Percentiles rank a stretch among this genome's conserved stretches.
Conservation (phyloP, 2,329 filamentous ascomycete species). For the Rhynchosporium agropyri region DNA sequence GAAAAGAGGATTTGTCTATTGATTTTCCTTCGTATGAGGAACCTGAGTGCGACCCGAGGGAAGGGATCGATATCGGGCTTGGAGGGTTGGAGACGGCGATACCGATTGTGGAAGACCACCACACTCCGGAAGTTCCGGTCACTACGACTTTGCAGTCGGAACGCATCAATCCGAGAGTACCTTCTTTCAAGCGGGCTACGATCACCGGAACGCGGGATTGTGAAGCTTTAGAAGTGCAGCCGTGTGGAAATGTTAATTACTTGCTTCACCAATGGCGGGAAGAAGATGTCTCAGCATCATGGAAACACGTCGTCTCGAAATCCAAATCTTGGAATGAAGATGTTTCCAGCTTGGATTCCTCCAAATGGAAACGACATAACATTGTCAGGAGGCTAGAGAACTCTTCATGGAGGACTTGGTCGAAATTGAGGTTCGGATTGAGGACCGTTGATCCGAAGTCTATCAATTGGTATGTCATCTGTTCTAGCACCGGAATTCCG, state of each 20-base stretch:
- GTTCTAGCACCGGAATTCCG: background rate
- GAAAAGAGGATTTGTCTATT: constrained; percentile 15
- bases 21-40: constrained; percentile 22
- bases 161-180: background rate
- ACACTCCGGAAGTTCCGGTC: background rate
- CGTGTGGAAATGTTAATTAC: constrained; percentile 22
- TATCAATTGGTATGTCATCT: constrained; percentile 21
- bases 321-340: constrained; percentile 8
- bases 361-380: constrained; percentile 19
- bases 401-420: constrained; percentile 22
- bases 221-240: constrained; percentile 14
- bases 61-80: constrained; percentile 6
- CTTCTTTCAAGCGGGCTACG: constrained; percentile 4
- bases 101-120: constrained; percentile 3
- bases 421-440: constrained; percentile 17
- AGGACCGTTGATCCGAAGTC: constrained; percentile 20
- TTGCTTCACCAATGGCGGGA: constrained; percentile 20
- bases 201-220: constrained; percentile 14
- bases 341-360: constrained; percentile 3
- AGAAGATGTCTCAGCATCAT: constrained; percentile 20
- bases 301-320: constrained; percentile 20
- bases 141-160: background rate
- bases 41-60: background rate
- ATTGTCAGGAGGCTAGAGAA: constrained; percentile 22
- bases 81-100: background rate